Conservation (phyloP, 306 rosid species). For the Cucurbita moschata region DNA sequence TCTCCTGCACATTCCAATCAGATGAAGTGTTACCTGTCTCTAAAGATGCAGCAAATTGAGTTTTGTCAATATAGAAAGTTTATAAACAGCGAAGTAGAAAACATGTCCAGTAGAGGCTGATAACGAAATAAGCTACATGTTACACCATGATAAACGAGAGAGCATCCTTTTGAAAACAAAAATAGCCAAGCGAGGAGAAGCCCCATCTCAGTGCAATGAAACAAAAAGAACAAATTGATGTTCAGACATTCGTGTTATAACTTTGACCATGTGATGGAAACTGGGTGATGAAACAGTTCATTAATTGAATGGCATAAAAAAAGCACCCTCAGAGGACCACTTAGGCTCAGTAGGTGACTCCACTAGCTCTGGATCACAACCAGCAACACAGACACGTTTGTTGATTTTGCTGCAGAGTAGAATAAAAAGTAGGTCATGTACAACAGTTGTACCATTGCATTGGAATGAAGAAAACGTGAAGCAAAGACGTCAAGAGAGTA, state of each 20-base stretch:
- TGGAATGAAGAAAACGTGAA: not conserved
- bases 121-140: no score
- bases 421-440: not conserved
- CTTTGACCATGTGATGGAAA: not conserved
- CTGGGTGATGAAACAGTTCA: not conserved
- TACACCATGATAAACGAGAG: no score
- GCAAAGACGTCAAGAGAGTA: not conserved
- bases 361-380: constrained; percentile 44
- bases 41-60: no score
- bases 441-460: not conserved
- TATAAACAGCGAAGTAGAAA: no score
- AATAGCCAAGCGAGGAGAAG: no score
- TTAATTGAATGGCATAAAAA: not conserved
- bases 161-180: no score
- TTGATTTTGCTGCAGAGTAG: constrained; percentile 39
- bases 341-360: constrained; percentile 91
- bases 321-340: constrained; percentile 77
- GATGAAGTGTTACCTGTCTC: not conserved
- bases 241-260: no score
- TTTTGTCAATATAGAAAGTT: no score
- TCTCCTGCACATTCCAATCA: constrained; percentile 49
- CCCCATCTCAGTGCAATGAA: no score
- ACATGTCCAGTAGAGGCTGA: no score
- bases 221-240: no score
- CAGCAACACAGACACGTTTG: constrained; percentile 57